phyloP scores from a whole-genome alignment of 108 stramenopile genomes.

The Cyclostephanos invisitatus region DNA sequence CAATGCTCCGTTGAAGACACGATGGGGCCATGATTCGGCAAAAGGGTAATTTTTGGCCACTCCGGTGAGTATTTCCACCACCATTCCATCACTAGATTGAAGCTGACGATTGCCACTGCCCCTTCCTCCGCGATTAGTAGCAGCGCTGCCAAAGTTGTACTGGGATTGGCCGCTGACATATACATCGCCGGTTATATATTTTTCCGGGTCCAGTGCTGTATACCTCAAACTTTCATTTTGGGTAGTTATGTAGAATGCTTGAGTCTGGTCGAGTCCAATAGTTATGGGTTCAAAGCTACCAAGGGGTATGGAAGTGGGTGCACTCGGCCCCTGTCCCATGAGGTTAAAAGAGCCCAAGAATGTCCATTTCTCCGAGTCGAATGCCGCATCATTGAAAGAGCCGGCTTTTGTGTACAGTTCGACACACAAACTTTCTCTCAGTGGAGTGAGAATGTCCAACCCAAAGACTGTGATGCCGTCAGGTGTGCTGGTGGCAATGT shows the following conservation, averaged over 20 bases:
- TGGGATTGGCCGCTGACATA: constrained; percentile 10
- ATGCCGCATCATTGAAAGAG: constrained; percentile 15
- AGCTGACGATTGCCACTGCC: background rate
- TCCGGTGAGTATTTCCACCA: constrained; percentile 30
- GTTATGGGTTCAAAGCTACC: constrained; percentile 33
- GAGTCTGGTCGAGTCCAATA: constrained; percentile 13
- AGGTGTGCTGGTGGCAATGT: constrained; percentile 2
- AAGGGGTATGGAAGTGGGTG: constrained; percentile 35
- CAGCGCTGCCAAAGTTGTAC: background rate
- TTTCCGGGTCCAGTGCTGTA: constrained; percentile 29
- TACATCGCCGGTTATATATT: constrained; percentile 16
- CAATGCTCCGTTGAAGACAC: constrained; percentile 42
- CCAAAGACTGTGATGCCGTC: constrained; percentile 66
- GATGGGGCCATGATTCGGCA: constrained; percentile 37
- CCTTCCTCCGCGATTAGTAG: background rate
- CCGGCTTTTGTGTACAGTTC: constrained; percentile 38
- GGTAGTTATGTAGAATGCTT: constrained; percentile 41
- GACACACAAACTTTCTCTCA: constrained; percentile 21
- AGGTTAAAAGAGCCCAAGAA: constrained; percentile 40
- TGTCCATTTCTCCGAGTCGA: constrained; percentile 13
- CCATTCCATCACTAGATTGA: constrained; percentile 10
- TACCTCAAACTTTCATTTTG: constrained; percentile 43
- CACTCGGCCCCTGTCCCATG: constrained; percentile 30
- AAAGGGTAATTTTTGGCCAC: constrained; percentile 49
- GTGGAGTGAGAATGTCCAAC: constrained; percentile 69